Percentiles rank a stretch among this genome's conserved stretches.
Conservation (phyloP, 2,329 filamentous ascomycete species). For the Calonectria montana region DNA sequence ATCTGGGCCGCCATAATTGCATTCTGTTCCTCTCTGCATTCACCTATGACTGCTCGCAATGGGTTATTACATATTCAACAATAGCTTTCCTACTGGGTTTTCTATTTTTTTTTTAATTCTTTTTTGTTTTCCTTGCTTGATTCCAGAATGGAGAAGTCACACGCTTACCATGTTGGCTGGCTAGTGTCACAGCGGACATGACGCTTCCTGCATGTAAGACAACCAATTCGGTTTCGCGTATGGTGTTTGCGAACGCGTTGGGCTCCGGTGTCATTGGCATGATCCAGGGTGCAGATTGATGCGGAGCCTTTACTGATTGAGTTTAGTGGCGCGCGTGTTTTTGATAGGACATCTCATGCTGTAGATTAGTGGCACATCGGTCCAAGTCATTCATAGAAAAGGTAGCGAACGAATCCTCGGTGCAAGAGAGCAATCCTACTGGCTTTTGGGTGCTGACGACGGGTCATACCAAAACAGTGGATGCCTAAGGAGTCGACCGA, state of each 20-base stretch:
- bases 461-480: neutral
- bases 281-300: neutral
- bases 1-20: neutral
- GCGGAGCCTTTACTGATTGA: neutral
- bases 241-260: slow-evolving; percentile 28
- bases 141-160: neutral
- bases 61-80: neutral
- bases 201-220: slow-evolving; percentile 35
- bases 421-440: neutral
- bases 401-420: neutral
- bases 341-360: no score
- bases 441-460: no score
- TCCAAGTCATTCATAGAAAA: neutral
- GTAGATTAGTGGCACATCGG: neutral
- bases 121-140: neutral
- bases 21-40: neutral
- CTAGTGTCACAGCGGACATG: slow-evolving; percentile 37
- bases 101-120: no score
- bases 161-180: slow-evolving; percentile 10
- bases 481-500: neutral
- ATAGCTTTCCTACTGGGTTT: no score
- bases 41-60: neutral
- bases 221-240: slow-evolving; percentile 36
- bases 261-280: neutral
- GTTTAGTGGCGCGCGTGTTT: neutral